Evolutionary conservation across 495 filamentous ascomycete genomes (phyloP).

Genomic region (Tuber brumale): DNA sequence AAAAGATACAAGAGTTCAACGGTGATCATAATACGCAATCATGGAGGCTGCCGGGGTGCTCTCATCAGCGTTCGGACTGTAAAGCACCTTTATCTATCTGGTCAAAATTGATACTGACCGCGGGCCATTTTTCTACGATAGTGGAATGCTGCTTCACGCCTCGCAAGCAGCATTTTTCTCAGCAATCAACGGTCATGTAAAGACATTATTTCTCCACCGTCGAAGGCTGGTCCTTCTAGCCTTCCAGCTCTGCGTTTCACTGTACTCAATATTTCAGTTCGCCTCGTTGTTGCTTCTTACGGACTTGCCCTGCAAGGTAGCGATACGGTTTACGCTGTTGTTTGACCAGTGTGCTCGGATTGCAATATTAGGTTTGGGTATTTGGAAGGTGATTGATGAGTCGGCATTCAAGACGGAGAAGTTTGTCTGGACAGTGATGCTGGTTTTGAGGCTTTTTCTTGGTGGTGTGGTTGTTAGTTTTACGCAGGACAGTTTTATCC

Average conservation of each 20-base stretch:
- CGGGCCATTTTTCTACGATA: neutral
- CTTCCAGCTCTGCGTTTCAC: conserved; percentile 27
- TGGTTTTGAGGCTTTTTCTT: conserved; percentile 25
- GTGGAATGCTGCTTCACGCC: conserved; percentile 30
- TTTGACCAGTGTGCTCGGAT: conserved; percentile 36
- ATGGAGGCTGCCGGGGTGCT: conserved; percentile 35
- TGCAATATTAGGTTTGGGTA: conserved; percentile 18
- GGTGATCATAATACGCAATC: neutral
- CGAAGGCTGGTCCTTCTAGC: conserved; percentile 38
- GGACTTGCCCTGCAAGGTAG: conserved; percentile 22
- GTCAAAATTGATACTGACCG: conserved; percentile 9
- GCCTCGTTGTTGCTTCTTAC: conserved; percentile 23
- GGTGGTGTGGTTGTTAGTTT: conserved; percentile 31
- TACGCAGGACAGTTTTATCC: conserved; percentile 32
- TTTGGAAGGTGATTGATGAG: conserved; percentile 30
- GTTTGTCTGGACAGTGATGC: conserved; percentile 14
- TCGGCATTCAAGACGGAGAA: conserved; percentile 15
- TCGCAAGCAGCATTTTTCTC: conserved; percentile 32
- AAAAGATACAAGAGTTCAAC: neutral
- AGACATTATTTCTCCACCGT: conserved; percentile 31
- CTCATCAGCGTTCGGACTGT: conserved; percentile 35
- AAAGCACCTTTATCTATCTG: conserved; percentile 3
- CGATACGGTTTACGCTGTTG: conserved; percentile 24
- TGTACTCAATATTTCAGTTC: conserved; percentile 35
- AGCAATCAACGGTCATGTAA: conserved; percentile 28